Percentiles rank a stretch among this genome's conserved stretches.
These are phyloP conservation scores for Volutella citrinella DNA, from an alignment of 2,329 filamentous ascomycete species.

Conservation along the genomic window DNA sequence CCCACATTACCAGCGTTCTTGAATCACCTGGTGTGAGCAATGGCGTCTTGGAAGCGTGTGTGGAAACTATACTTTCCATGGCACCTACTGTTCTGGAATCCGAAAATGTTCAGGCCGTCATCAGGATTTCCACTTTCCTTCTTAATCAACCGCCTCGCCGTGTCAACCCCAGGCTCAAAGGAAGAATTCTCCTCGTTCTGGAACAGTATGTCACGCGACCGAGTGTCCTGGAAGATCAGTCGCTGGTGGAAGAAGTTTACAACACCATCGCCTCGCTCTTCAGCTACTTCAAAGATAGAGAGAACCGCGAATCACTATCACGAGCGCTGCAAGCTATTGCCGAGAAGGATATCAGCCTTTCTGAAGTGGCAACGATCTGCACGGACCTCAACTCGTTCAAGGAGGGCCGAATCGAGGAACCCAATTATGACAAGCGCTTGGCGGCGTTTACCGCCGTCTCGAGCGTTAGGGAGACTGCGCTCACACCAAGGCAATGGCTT, in stretches of 20 bases:
- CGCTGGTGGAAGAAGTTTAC: slow-evolving; percentile 64
- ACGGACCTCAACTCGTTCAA: slow-evolving; percentile 78
- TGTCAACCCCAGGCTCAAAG: slow-evolving; percentile 81
- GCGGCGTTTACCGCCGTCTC: slow-evolving; percentile 73
- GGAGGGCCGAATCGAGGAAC: slow-evolving; percentile 70
- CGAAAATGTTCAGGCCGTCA: slow-evolving; percentile 70
- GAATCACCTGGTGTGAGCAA: slow-evolving; percentile 60
- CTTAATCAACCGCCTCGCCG: slow-evolving; percentile 80
- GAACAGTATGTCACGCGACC: slow-evolving; percentile 74
- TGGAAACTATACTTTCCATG: slow-evolving; percentile 75
- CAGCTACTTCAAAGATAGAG: slow-evolving; percentile 81
- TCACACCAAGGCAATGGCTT: slow-evolving; percentile 75
- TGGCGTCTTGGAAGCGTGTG: slow-evolving; percentile 73
- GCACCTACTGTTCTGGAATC: slow-evolving; percentile 66
- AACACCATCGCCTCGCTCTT: slow-evolving; percentile 77
- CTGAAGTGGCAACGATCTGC: slow-evolving; percentile 67
- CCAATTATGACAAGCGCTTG: slow-evolving; percentile 82
- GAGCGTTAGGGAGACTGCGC: slow-evolving; percentile 52
- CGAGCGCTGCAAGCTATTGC: slow-evolving; percentile 71
- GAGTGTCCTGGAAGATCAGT: slow-evolving; percentile 34
- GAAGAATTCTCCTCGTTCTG: slow-evolving; percentile 73
- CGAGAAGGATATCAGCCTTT: slow-evolving; percentile 56
- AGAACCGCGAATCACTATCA: slow-evolving; percentile 71
- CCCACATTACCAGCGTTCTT: slow-evolving; percentile 67
- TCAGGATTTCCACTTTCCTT: slow-evolving; percentile 77